A percentile compares a stretch with the other conserved stretches of the same genome.
Conservation (phyloP, 495 filamentous ascomycete genomes). For the Choiromyces venosus region DNA sequence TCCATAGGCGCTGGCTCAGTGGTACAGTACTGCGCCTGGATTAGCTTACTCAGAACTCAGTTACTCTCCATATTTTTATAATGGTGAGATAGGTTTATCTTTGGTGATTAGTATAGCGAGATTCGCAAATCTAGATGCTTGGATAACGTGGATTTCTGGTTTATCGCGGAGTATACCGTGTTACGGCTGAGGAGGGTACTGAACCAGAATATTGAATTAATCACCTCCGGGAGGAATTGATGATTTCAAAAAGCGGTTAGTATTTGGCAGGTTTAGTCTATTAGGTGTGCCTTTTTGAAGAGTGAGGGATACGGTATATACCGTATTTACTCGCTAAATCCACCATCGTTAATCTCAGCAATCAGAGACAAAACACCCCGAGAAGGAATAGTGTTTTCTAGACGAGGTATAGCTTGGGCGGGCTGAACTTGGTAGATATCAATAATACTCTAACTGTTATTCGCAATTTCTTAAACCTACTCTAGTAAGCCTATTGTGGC, state of each 20-base stretch:
- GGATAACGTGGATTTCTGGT: neutral
- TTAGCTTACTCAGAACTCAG: neutral
- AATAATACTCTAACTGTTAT: no score
- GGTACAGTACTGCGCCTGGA: neutral
- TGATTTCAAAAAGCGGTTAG: neutral
- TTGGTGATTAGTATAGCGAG: neutral
- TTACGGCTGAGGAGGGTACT: neutral
- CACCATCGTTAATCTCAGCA: no score
- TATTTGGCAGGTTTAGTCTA: neutral
- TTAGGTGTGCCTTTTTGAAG: neutral
- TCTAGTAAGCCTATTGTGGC: no score
- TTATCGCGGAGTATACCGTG: neutral
- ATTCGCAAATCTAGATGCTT: neutral
- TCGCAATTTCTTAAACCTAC: no score
- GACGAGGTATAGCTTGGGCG: no score
- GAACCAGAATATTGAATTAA: neutral
- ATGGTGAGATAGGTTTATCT: neutral
- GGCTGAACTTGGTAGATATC: no score
- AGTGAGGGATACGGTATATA: neutral
- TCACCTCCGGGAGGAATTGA: neutral
- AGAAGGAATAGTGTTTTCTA: no score
- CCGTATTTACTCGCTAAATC: no score
- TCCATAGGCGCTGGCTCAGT: neutral
- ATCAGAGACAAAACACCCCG: no score
- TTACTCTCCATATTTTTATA: neutral